Conservation (phyloP, 192 early-diverging fungal species). For the Podila epigama region DNA sequence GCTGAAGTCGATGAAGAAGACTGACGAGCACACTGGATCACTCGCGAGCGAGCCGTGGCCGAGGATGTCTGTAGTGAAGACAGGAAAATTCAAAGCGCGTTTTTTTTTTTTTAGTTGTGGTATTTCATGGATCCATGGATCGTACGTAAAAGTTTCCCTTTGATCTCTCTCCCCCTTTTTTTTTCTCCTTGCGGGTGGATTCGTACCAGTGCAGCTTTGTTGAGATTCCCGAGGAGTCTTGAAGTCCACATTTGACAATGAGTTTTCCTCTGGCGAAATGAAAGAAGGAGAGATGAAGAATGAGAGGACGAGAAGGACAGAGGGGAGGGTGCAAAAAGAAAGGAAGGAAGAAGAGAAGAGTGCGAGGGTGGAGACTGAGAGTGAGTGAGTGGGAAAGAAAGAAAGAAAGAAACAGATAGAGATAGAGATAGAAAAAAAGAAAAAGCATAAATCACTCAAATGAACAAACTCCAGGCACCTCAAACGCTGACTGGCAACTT, state of each 20-base stretch:
- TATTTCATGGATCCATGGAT: not conserved
- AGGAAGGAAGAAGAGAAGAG: not conserved
- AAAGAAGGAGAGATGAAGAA: not conserved
- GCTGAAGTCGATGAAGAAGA: slow-evolving; percentile 42
- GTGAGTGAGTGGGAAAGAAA: no score
- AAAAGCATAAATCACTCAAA: not conserved
- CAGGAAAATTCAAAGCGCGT: no score
- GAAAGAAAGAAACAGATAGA: not conserved
- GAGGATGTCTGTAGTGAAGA: not conserved
- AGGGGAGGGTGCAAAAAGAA: no score
- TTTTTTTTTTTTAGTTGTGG: not conserved
- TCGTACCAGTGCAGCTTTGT: slow-evolving; percentile 7
- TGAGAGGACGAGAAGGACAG: no score
- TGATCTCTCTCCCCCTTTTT: not conserved
- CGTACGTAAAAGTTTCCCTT: not conserved
- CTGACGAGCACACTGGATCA: slow-evolving; percentile 1
- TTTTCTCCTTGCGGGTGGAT: not conserved
- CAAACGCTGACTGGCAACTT: no score
- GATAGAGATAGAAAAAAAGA: not conserved
- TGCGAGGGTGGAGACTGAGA: not conserved
- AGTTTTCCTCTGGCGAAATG: no score
- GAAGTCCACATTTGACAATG: slow-evolving; percentile 29
- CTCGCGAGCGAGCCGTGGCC: not conserved
- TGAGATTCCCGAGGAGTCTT: slow-evolving; percentile 4
- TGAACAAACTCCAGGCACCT: no score